Evolutionary conservation across 139 green algal species (phyloP).

Genomic region (Spirogloea muscicola): DNA sequence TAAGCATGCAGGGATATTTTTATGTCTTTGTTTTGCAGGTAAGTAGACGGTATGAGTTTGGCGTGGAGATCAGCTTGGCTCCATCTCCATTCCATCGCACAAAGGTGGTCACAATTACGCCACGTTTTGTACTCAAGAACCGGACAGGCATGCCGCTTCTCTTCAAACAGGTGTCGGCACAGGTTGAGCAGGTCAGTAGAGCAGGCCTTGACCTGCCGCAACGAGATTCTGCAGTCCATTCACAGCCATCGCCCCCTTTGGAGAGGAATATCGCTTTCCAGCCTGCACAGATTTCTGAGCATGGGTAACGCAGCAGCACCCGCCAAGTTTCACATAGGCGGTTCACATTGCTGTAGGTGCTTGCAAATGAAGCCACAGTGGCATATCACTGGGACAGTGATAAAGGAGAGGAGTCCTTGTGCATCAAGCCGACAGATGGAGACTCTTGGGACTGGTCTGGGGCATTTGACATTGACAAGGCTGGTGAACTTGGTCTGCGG

Average conservation of each 20-base stretch:
- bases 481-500: slow-evolving; percentile 7
- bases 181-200: too few species aligned
- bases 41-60: slow-evolving; percentile 45
- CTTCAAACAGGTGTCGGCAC: too few species aligned
- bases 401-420: slow-evolving; percentile 21
- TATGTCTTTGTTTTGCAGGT: too few species aligned
- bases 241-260: too few species aligned
- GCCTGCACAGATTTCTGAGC: too few species aligned
- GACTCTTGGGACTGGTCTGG: slow-evolving; percentile 25
- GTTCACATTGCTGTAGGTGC: background rate
- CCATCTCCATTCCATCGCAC: slow-evolving; percentile 47
- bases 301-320: too few species aligned
- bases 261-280: too few species aligned
- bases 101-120: slow-evolving; percentile 52
- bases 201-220: too few species aligned
- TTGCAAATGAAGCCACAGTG: background rate
- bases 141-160: too few species aligned
- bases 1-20: too few species aligned
- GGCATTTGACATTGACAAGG: slow-evolving; percentile 10
- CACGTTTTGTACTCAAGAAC: slow-evolving; percentile 55
- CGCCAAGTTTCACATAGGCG: too few species aligned
- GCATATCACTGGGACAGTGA: slow-evolving; percentile 53
- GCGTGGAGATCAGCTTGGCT: slow-evolving; percentile 44
- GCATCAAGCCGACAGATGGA: background rate
- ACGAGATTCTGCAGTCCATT: too few species aligned